phyloP scores from a whole-genome alignment of 257 asterid genomes.

The Solanum tarapatanum region DNA sequence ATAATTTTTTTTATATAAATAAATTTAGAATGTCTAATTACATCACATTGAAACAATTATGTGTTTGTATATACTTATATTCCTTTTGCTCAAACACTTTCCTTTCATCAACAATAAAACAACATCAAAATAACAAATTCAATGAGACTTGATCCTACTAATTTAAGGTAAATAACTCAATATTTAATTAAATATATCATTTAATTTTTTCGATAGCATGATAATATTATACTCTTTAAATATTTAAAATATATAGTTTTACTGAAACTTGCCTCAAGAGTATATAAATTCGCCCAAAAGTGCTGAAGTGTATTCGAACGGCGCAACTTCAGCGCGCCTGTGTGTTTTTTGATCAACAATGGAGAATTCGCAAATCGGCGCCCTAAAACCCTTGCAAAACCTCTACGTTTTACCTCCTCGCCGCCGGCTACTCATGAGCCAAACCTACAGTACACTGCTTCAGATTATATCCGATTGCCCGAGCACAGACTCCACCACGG shows the following conservation, averaged over 20 bases:
- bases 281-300: not conserved
- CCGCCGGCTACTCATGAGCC: slow-evolving; percentile 55
- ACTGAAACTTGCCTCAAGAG: not conserved
- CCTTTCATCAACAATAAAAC: not conserved
- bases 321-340: not conserved
- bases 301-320: not conserved
- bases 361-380: slow-evolving; percentile 26
- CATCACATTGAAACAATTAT: not conserved
- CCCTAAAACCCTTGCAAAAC: slow-evolving; percentile 16
- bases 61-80: not conserved
- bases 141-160: not conserved
- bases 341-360: slow-evolving; percentile 6
- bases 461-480: slow-evolving; percentile 32
- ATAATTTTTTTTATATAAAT: not conserved
- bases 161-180: not conserved
- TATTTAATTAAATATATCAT: no score
- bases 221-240: no score
- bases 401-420: slow-evolving; percentile 8
- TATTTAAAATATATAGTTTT: no score
- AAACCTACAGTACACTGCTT: slow-evolving; percentile 32
- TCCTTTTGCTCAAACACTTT: not conserved
- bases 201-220: not conserved
- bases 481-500: slow-evolving; percentile 1
- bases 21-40: not conserved
- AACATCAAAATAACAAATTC: not conserved